Evolutionary conservation across 83 land plant species (phyloP), one percentile per base, ranked within the genome.

Genomic region (Picea abies): DNA sequence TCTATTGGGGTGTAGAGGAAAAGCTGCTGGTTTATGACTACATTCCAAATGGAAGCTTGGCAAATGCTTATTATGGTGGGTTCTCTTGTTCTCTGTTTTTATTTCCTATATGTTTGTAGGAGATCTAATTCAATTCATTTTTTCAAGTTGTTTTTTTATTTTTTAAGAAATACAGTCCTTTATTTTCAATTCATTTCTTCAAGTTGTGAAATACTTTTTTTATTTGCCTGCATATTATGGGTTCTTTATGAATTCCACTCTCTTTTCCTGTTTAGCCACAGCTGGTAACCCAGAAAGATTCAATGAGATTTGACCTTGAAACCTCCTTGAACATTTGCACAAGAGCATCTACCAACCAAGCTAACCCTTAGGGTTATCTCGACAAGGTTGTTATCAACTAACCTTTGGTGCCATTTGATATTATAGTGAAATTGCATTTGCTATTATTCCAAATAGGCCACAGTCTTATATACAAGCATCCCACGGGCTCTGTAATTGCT

Each of bases 21-120:
- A 95, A 97, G 92, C 92, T 97, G 79, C 84, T 97, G 25, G 89
- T 97, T 80, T 92, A 92, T 70, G 99, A 97, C 82, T 97, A 87
- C 81, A 93, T 91, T 61, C 89, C 96, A 37, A 92, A 90, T 80
- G 99, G 99, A 79, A 93, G 92, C 91, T 83, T 97, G 58, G 92
- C 93, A 72, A 89, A 87, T 67, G 86, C 87, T 32, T 80, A 86
- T 6, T 88, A 88, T 60, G 90, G 90, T 86, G 81, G 80, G 88
- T 32, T 26, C 7, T 72, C 37, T 49, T 7, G 10, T 19, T 69
- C 19, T 26, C 47, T 22, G 19, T 23, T 83, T 11, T 39, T 23
- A 8, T 19, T 66, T 41, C 12, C 8, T 58, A 56, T 56, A 20
- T 39, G 32, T 49, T 20, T 44, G 22, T 7, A 73, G 56, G 56